Conservation (phyloP, 2,329 filamentous ascomycete species). For the Aspergillus japonicus region DNA sequence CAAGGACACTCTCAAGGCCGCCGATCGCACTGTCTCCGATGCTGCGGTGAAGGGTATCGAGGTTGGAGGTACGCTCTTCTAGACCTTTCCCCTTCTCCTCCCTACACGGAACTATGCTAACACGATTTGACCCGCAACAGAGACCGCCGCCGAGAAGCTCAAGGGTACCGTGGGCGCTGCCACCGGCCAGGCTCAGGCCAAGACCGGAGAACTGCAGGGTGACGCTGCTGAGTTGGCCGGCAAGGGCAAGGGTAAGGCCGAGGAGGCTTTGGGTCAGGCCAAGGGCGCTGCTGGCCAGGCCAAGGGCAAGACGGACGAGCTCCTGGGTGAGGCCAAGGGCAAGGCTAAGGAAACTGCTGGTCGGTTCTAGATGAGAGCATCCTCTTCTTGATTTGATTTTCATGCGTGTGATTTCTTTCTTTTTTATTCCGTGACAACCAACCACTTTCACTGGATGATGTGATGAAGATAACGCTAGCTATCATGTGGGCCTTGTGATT, state of each 20-base stretch:
- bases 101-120: not conserved
- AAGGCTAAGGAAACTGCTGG: slow-evolving; percentile 27
- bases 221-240: slow-evolving; percentile 19
- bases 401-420: slow-evolving; percentile 3
- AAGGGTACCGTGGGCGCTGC: slow-evolving; percentile 45
- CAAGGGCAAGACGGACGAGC: slow-evolving; percentile 18
- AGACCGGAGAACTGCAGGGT: slow-evolving; percentile 35
- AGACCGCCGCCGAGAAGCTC: slow-evolving; percentile 50
- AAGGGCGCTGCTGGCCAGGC: slow-evolving; percentile 6
- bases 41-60: slow-evolving; percentile 62
- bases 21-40: slow-evolving; percentile 56
- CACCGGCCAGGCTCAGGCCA: slow-evolving; percentile 48
- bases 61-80: slow-evolving; percentile 55
- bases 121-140: slow-evolving; percentile 33
- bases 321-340: slow-evolving; percentile 17
- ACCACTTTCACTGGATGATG: slow-evolving; percentile 1
- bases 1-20: slow-evolving; percentile 59
- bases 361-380: not conserved
- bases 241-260: slow-evolving; percentile 14
- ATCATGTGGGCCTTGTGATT: not conserved
- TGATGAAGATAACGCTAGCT: not conserved
- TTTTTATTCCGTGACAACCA: not conserved
- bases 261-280: slow-evolving; percentile 10
- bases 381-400: not conserved
- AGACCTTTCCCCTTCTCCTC: not conserved